phyloP scores from a whole-genome alignment of 2,329 filamentous ascomycete genomes.

The Fusarium xylarioides region DNA sequence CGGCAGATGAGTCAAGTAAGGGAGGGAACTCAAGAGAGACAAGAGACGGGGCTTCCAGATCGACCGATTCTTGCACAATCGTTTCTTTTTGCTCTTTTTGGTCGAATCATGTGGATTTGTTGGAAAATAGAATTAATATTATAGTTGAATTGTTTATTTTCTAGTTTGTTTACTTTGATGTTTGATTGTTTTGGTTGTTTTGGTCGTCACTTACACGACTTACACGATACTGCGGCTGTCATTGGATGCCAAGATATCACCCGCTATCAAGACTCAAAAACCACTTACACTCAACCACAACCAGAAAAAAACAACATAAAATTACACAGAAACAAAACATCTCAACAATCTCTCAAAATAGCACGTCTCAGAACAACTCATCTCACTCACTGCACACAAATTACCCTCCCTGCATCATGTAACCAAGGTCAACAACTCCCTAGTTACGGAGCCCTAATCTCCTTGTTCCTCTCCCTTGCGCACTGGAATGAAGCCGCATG shows the following conservation, averaged over 20 bases:
- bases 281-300: slow-evolving; percentile 10
- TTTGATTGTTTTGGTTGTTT: not conserved
- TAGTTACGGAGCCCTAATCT: slow-evolving; percentile 24
- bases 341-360: slow-evolving; percentile 1
- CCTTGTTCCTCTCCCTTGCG: slow-evolving; percentile 26
- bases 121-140: not conserved
- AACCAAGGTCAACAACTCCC: slow-evolving; percentile 17
- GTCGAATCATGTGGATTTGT: not conserved
- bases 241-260: not conserved
- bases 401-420: slow-evolving; percentile 4
- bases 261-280: not conserved
- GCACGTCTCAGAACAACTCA: not conserved
- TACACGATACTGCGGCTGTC: too few relatives aligned
- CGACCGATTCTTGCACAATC: slow-evolving; percentile 9
- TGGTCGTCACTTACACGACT: not conserved
- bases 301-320: not conserved
- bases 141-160: not conserved
- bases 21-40: slow-evolving; percentile 8
- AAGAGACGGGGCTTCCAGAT: slow-evolving; percentile 16
- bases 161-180: not conserved
- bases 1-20: slow-evolving; percentile 10
- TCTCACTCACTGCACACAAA: not conserved
- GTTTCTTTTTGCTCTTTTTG: not conserved
- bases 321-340: slow-evolving; percentile 11
- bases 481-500: slow-evolving; percentile 29